Base-by-base conservation (phyloP, 169 alveolate species). In the Plasmodium gallinaceum region DNA sequence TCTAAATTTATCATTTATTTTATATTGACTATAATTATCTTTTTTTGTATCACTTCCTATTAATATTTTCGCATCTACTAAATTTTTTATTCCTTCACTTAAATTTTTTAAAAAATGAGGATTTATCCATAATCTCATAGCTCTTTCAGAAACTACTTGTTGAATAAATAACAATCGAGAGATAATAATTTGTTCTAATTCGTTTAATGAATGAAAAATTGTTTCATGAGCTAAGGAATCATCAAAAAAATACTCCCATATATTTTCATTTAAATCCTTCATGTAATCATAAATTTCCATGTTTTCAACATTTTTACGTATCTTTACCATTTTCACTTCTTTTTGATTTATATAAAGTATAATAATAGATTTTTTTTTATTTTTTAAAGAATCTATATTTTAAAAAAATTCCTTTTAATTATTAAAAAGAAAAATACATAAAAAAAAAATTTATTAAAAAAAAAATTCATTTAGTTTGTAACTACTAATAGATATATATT, bases 71-170 rank as follows among this genome's bases (percentile, higher is more conserved):
- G 83, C 91, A 52, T 83, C 85, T 1, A 83, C 91, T 61, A 83
- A 68, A 83, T 83, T 83, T 83, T 83, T 83, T 45, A 83, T 83
- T n/a, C 91, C 20, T 66, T 83, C 91, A 83, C 96, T 69, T 68
- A 95, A 74, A 39, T 93, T 97, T 24, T 88, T 90, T 52, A 92
- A 80, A 51, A 91, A 87, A 65, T 78, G 90, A 0, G 96, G 93
- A 32, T 88, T 80, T 73, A 95, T 92, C 97, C 97, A 95, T 52
- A 95, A 86, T 60, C 96, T 88, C 93, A 95, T 90, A 24, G 97
- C 96, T 14, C 96, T 69, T 87, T 95, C 97, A 9, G 96, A 88
- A 20, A 95, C 97, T n/a, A 95, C 93, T 88, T 95, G 97, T 54
- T 92, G 94, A 16, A 95, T 93, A 71, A 80, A 94, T 70, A 94